phyloP scores from a whole-genome alignment of 805 yeast genomes.

The Blastobotrys chiropterorum region DNA sequence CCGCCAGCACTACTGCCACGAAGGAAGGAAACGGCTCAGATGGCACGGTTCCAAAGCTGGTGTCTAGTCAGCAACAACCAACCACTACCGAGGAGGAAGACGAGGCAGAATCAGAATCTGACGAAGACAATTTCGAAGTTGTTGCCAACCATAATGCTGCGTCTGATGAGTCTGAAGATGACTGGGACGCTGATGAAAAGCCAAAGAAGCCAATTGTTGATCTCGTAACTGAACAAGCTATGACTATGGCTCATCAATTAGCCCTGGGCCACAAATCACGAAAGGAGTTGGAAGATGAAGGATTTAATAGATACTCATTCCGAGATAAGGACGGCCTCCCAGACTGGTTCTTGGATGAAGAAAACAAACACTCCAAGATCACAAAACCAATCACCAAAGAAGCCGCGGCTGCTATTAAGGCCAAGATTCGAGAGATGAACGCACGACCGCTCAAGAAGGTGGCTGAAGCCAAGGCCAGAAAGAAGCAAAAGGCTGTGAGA shows the following conservation, averaged over 20 bases:
- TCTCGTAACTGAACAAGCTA: constrained; percentile 88
- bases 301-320: constrained; percentile 86
- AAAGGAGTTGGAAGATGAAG: constrained; percentile 85
- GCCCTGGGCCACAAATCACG: constrained; percentile 84
- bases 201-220: constrained; percentile 47
- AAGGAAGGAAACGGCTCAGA: constrained; percentile 14
- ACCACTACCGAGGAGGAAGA: constrained; percentile 19
- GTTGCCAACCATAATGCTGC: constrained; percentile 26
- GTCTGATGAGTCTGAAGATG: constrained; percentile 30
- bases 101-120: constrained; percentile 14
- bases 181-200: constrained; percentile 26
- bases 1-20: constrained; percentile 2
- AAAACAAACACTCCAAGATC: constrained; percentile 73
- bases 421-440: constrained; percentile 71
- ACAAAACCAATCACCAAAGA: constrained; percentile 93
- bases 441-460: constrained; percentile 99
- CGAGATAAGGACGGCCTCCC: constrained; percentile 89
- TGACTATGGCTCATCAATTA: constrained; percentile 95
- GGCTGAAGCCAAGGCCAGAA: constrained; percentile 94
- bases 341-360: constrained; percentile 96
- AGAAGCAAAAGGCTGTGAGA: constrained; percentile 85
- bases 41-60: constrained; percentile 16
- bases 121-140: constrained; percentile 31
- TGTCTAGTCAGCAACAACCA: constrained; percentile 11
- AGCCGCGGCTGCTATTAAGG: constrained; percentile 72